Evolutionary conservation across 2,329 filamentous ascomycete genomes (phyloP), one percentile per base, ranked within the genome.

Genomic region (Hypoxylon sp.): DNA sequence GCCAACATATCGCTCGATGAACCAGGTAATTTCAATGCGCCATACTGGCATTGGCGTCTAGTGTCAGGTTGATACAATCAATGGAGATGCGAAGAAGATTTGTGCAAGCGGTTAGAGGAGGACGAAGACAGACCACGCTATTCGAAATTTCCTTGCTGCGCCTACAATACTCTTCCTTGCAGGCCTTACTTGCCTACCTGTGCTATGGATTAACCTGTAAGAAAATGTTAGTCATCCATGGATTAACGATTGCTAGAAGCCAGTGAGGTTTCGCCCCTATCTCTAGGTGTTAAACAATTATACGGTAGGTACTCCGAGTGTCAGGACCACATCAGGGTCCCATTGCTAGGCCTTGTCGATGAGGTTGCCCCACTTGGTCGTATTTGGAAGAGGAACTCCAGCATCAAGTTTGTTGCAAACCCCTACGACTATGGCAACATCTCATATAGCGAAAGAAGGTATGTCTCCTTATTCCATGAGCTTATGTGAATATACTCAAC

Each of bases 351-450:
- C n/a, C n/a, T n/a, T n/a, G n/a, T n/a, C n/a, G n/a, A n/a, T n/a
- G n/a, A n/a, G n/a, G n/a, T n/a, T n/a, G n/a, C n/a, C n/a, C n/a
- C n/a, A n/a, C n/a, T n/a, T n/a, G n/a, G n/a, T n/a, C n/a, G n/a
- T n/a, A n/a, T 42, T 42, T 42, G n/a, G 37, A 42, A 42, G 37
- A 42, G 37, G 6, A 42, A 42, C 37, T 42, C 37, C 9, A n/a
- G n/a, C 37, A 9, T 9, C 37, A 9, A 42, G 14, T 42, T 42
- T 17, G 6, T 42, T 17, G 37, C 37, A 17, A 6, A 39, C 37
- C 37, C 37, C 19, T 8, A 8, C 3, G 14, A 6, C 37, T 1
- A 9, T 42, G 6, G 14, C 37, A 17, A 8, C 14, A 39, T 39
- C 14, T 8, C 5, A n/a, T 8, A n/a, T 39, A 4, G 5, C 1